Percentiles rank a stretch among this genome's conserved stretches.
These are phyloP conservation scores for Fusarium sp. DNA, from an alignment of 2,329 filamentous ascomycete genomes.

Conservation along the genomic window DNA sequence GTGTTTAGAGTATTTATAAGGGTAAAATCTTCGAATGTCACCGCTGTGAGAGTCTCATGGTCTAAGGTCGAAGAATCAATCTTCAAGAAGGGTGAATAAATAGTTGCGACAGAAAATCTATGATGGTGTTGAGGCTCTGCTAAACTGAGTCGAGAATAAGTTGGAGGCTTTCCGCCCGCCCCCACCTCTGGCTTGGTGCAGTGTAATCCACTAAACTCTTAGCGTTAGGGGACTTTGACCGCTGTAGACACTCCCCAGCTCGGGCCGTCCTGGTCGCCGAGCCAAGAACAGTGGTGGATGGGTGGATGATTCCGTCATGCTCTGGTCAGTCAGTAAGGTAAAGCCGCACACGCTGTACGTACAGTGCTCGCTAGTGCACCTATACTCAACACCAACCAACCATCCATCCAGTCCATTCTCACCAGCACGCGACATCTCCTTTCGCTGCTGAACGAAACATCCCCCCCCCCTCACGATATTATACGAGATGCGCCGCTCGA, in stretches of 20 bases:
- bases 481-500: slow-evolving; percentile 43
- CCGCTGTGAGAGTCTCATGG: slow-evolving; percentile 1
- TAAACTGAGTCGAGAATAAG: slow-evolving; percentile 31
- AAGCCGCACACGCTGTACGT: slow-evolving; percentile 24
- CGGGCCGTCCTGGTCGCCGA: slow-evolving; percentile 48
- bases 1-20: background rate
- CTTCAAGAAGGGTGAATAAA: background rate
- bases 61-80: background rate
- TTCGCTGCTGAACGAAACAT: slow-evolving; percentile 10
- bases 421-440: slow-evolving; percentile 28
- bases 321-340: background rate
- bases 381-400: slow-evolving; percentile 21
- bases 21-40: background rate
- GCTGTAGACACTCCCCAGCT: slow-evolving; percentile 32
- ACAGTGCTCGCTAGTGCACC: slow-evolving; percentile 1
- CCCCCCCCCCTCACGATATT: slow-evolving; percentile 9
- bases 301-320: slow-evolving; percentile 45
- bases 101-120: slow-evolving; percentile 18
- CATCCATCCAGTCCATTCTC: slow-evolving; percentile 11
- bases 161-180: slow-evolving; percentile 25
- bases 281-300: slow-evolving; percentile 25
- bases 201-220: slow-evolving; percentile 17
- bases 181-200: slow-evolving; percentile 3
- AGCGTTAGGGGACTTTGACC: slow-evolving; percentile 10
- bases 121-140: slow-evolving; percentile 45